Evolutionary conservation across 179 eudicot genomes (phyloP), one percentile per base, ranked within the genome.

Genomic region (Pouteria campechiana): DNA sequence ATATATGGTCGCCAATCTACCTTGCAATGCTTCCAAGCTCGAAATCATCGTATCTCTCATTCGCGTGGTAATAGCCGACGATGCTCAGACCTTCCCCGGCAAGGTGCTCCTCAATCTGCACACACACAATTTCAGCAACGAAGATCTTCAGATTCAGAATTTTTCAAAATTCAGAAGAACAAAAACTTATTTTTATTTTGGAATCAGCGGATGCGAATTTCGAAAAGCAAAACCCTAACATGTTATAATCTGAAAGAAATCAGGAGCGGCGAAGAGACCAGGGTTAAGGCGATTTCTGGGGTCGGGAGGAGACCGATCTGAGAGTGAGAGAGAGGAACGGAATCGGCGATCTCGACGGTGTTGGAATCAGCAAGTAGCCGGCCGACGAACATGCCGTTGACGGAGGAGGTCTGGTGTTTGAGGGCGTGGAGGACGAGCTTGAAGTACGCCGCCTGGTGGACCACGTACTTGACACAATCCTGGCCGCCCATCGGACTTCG

Each of bases 1-100:
- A 68, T 14, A 90, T 72, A 51, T 86, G 93, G 62, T 86, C 98
- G 3, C 87, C 98, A 35, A 90, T 70, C 58, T 86, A 79, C 71
- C 79, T 90, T 23, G 98, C 93, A 32, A 79, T 75, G 30, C 34
- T 51, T 35, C 64, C 57, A 14, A 90, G 84, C 62, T 90, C 98
- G n/a, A 33, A 27, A 68, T 90, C 95, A 36, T 86, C 84, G 63
- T 68, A 69, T 42, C 93, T 81, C 64, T 86, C 98, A 41, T 90
- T 90, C 22, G 95, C 93, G 23, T 90, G 95, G 64, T 78, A 90
- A 37, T 90, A 90, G 17, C 93, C 98, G 37, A 90, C 95, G 49
- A 86, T 57, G 62, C 77, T 77, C 80, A 86, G 54, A 14, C 87
- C 96, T 60, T 82, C 73, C 44, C 65, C 65, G 16, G 67, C 59